A percentile compares a stretch with the other conserved stretches of the same genome.
These are phyloP conservation scores for Trichophyton rubrum DNA, from an alignment of 2,329 filamentous ascomycete genomes.

Conservation along the genomic window DNA sequence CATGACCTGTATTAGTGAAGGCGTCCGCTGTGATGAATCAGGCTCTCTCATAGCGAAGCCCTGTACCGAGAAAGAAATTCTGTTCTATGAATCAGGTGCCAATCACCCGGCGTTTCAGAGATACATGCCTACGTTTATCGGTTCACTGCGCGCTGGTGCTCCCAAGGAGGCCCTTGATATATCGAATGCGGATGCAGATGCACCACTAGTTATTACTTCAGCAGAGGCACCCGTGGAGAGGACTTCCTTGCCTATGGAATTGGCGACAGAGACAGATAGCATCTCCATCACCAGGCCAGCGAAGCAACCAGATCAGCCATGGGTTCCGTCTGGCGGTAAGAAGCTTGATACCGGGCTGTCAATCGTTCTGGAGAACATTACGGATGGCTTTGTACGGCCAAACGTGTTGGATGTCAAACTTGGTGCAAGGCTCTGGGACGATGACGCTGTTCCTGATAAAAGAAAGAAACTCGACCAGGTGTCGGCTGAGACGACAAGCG, in stretches of 20 bases:
- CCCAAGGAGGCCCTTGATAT: slow-evolving; percentile 27
- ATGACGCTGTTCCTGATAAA: slow-evolving; percentile 49
- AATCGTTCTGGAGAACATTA: slow-evolving; percentile 74
- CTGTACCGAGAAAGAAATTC: slow-evolving; percentile 71
- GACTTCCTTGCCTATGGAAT: slow-evolving; percentile 15
- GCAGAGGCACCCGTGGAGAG: slow-evolving; percentile 12
- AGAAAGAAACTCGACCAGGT: slow-evolving; percentile 48
- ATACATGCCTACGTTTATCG: slow-evolving; percentile 76
- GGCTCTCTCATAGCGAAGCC: slow-evolving; percentile 90
- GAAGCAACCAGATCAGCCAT: slow-evolving; percentile 20
- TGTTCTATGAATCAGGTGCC: slow-evolving; percentile 71
- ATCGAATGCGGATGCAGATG: slow-evolving; percentile 17
- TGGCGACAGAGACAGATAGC: slow-evolving; percentile 16
- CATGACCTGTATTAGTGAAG: slow-evolving; percentile 49
- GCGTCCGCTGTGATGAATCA: slow-evolving; percentile 70
- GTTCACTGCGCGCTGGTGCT: slow-evolving; percentile 59
- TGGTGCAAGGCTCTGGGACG: slow-evolving; percentile 73
- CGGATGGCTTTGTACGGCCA: slow-evolving; percentile 65
- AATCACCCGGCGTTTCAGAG: slow-evolving; percentile 61
- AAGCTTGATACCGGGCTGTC: slow-evolving; percentile 65
- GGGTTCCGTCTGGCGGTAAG: slow-evolving; percentile 42
- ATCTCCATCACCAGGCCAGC: slow-evolving; percentile 18
- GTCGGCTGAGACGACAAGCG: slow-evolving; percentile 46
- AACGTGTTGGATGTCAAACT: slow-evolving; percentile 93
- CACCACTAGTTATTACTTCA: slow-evolving; percentile 13